Base-by-base conservation (phyloP, 164 flowering plant genomes). In the Liquidambar formosana region DNA sequence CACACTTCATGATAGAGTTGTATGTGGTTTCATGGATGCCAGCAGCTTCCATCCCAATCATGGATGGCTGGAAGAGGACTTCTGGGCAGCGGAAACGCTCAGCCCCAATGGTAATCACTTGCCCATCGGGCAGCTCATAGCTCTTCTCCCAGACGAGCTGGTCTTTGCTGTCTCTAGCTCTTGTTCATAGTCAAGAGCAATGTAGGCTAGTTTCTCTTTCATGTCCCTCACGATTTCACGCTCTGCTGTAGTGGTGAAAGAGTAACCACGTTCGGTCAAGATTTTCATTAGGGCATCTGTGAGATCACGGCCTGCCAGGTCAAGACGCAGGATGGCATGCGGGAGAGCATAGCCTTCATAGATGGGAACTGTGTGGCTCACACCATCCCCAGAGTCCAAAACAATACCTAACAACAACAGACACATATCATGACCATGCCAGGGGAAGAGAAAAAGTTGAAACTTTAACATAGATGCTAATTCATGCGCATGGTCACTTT, bases 311-410 rank as follows among this genome's bases (percentile, higher is more conserved):
- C 94, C 91, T 25, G 94, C 94, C 65, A 87, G 75, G 63, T 89
- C 91, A 18, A 87, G 83, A 78, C 94, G 90, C 45, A 87, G 79
- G 77, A 89, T 89, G 58, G 94, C 94, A 76, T 89, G 94, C 57
- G 94, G 94, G 46, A 87, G 94, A 44, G 94, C 94, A 78, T 89
- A 89, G 25, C 93, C 93, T 80, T 89, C 93, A 64, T 89, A 89
- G 72, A 89, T 87, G 64, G 94, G 94, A 48, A 89, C 94, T 0
- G 94, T 87, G 73, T 87, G 91, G 77, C 90, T 89, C 65, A 89
- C 91, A 81, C 94, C 94, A 80, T 89, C 94, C 5, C 94, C 94
- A 56, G 91, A 89, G 73, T 89, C 91, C 77, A 87, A 75, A 61
- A 87, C 91, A 76, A 89, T 87, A 71, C 90, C 90, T 86, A 41